Evolutionary conservation across 2,329 filamentous ascomycete species (phyloP), one percentile per base, ranked within the genome.

Genomic region (Tricladium varicosporioides): DNA sequence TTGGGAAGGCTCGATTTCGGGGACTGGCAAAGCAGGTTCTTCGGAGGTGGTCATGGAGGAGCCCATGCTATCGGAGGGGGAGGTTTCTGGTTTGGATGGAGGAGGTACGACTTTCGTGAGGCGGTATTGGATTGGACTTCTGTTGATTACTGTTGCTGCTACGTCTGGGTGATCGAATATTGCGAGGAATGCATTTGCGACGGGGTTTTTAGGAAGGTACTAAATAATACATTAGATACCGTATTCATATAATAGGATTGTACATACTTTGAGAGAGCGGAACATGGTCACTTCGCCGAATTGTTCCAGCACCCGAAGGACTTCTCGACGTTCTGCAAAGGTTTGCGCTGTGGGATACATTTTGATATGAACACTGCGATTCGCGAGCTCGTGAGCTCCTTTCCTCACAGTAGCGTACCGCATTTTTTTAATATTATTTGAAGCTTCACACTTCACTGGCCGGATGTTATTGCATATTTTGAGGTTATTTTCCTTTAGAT

Each of bases 261-360:
- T 10, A 40, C n/a, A 13, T 62, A 70, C 69, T 58, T 71, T 71
- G 19, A 67, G 57, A 36, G 65, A 67, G 19, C 61, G 61, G 54
- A 72, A 71, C 61, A 70, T 64, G 14, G 51, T 61, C 3, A 72
- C 66, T 48, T 70, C 64, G 1, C 70, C 70, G 58, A 67, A 70
- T 36, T 65, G 60, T 51, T 70, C 65, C 16, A 71, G 55, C 3
- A 71, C 67, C 22, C 66, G 65, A 4, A 72, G 60, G 19, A 72
- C 69, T 55, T 70, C 68, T 19, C 67, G 63, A n/a, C 67, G 63
- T 53, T 71, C 68, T 5, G 66, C 49, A 48, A 72, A 69, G 16
- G 60, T 67, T 51, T 57, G 49, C 2, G 69, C 60, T 1, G 64
- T 65, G 4, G 70, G 70, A 32, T 62, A 62, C 15, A 69, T 62